A percentile compares a stretch with the other conserved stretches of the same genome.
phyloP scores from a whole-genome alignment of 108 stramenopile genomes.

The Cyclotella atomus region DNA sequence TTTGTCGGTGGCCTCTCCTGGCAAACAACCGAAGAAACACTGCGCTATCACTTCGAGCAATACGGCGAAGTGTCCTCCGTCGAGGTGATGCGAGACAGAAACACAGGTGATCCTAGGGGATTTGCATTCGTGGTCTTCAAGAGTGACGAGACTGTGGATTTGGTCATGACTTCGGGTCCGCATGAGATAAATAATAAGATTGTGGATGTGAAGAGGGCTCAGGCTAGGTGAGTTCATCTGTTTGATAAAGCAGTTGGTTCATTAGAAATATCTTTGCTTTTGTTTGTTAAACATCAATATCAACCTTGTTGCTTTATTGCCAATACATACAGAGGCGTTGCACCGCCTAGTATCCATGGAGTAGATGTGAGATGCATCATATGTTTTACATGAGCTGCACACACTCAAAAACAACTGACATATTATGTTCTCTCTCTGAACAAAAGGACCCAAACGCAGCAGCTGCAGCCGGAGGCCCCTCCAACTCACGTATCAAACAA shows the following conservation, averaged over 20 bases:
- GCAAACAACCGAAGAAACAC: conserved; percentile 91
- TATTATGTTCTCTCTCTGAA: too few relatives aligned
- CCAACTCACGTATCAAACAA: conserved; percentile 19
- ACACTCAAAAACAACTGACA: too few relatives aligned
- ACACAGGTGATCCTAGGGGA: conserved; percentile 89
- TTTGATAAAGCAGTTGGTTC: too few relatives aligned
- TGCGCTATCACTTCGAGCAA: conserved; percentile 93
- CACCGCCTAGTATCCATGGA: conserved; percentile 84
- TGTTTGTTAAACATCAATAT: background rate
- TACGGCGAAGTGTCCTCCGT: conserved; percentile 72
- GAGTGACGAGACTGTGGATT: conserved; percentile 79
- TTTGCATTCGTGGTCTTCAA: conserved; percentile 93
- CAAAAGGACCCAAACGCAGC: conserved; percentile 15
- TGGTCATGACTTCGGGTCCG: conserved; percentile 71
- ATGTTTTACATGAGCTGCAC: too few relatives aligned
- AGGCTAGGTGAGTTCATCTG: conserved; percentile 62
- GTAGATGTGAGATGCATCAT: conserved; percentile 30
- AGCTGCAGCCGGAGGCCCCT: conserved; percentile 6
- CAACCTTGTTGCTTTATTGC: background rate
- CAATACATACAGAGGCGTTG: conserved; percentile 53
- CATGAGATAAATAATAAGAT: conserved; percentile 92
- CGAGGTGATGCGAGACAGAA: conserved; percentile 85
- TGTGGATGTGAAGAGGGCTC: conserved; percentile 90
- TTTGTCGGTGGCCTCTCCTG: conserved; percentile 95
- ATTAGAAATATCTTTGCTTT: too few relatives aligned